phyloP scores from a whole-genome alignment of 306 rosid genomes.

The Cicer bijugum region DNA sequence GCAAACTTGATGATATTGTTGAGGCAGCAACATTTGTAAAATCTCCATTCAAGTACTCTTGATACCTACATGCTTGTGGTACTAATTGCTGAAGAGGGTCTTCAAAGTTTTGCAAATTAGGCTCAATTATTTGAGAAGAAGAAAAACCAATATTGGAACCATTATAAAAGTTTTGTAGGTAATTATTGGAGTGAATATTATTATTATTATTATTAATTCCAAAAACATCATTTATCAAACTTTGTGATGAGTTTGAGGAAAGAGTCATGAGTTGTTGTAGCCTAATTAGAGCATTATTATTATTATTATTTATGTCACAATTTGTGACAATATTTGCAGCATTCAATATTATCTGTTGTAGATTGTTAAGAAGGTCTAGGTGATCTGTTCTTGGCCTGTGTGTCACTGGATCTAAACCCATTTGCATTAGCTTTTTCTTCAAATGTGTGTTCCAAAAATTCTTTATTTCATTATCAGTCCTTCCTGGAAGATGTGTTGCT shows the following conservation, averaged over 20 bases:
- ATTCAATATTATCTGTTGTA: conserved; percentile 60
- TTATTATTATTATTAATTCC: conserved; percentile 39
- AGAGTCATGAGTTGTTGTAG: conserved; percentile 33
- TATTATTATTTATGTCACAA: conserved; percentile 42
- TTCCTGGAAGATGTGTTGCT: conserved; percentile 79
- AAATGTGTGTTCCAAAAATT: conserved; percentile 86
- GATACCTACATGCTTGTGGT: neutral
- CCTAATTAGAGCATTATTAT: conserved; percentile 35
- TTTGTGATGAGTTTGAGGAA: conserved; percentile 33
- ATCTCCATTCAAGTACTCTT: neutral
- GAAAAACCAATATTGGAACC: conserved; percentile 39
- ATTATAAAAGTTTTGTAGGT: conserved; percentile 34
- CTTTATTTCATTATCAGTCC: conserved; percentile 85
- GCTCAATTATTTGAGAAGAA: conserved; percentile 46
- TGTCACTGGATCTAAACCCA: conserved; percentile 82
- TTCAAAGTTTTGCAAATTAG: conserved; percentile 46
- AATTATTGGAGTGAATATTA: conserved; percentile 1
- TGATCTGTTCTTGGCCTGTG: conserved; percentile 70
- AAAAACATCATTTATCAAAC: conserved; percentile 36
- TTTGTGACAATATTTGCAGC: conserved; percentile 50
- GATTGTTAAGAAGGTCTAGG: conserved; percentile 51
- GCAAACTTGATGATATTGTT: conserved; percentile 40
- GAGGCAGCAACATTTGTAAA: neutral
- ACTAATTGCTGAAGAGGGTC: conserved; percentile 18
- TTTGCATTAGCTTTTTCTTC: conserved; percentile 74